A percentile compares a stretch with the other conserved stretches of the same genome.
Conservation (phyloP, 106 monocot genomes). For the Phalaenopsis aphrodite region DNA sequence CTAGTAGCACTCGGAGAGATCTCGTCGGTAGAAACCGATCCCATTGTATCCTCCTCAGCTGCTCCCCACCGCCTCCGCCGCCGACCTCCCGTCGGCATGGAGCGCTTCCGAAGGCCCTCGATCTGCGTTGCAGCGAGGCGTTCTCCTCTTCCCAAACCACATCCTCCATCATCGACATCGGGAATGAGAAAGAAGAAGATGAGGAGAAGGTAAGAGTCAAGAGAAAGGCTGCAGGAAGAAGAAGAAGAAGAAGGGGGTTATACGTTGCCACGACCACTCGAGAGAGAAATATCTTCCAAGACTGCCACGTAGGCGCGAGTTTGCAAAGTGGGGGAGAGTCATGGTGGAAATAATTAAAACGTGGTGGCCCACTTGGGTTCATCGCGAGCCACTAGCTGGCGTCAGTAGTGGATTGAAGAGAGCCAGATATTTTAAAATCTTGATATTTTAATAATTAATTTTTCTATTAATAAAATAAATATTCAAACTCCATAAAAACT, state of each 20-base stretch:
- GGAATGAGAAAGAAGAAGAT: neutral
- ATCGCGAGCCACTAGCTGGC: neutral
- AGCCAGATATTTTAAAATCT: too few relatives aligned
- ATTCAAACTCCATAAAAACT: too few relatives aligned
- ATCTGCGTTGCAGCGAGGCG: neutral
- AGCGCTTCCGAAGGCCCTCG: too few relatives aligned
- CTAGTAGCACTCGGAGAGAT: slow-evolving; percentile 47
- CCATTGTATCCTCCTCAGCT: slow-evolving; percentile 28
- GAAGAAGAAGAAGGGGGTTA: too few relatives aligned
- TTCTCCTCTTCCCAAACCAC: neutral
- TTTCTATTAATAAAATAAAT: too few relatives aligned
- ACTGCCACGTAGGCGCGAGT: slow-evolving; percentile 1
- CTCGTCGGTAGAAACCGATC: slow-evolving; percentile 42
- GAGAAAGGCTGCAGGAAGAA: neutral
- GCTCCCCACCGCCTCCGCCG: neutral
- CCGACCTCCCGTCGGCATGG: neutral
- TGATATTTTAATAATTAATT: too few relatives aligned
- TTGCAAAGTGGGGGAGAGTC: neutral
- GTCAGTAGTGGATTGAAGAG: too few relatives aligned
- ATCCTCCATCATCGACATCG: slow-evolving; percentile 3
- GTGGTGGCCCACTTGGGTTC: neutral
- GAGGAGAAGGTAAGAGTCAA: neutral
- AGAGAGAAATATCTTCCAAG: neutral
- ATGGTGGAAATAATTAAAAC: neutral
- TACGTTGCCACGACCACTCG: too few relatives aligned